A percentile compares a stretch with the other conserved stretches of the same genome.
phyloP scores from a whole-genome alignment of 2,329 filamentous ascomycete species.

The Dendrostoma leiphaemia region DNA sequence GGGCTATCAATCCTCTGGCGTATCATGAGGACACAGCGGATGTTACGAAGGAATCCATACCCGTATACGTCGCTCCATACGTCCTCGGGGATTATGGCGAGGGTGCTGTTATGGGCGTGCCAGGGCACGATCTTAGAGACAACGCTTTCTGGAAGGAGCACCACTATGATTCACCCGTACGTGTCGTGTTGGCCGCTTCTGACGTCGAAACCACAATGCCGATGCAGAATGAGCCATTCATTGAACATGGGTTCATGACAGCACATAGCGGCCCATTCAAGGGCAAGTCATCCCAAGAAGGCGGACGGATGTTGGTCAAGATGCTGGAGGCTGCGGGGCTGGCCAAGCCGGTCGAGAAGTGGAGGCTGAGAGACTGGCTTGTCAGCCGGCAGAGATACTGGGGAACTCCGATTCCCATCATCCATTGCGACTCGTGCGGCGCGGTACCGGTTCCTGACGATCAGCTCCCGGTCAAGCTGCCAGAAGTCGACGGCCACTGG shows the following conservation, averaged over 20 bases:
- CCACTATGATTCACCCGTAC: conserved; percentile 55
- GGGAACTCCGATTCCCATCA: conserved; percentile 86
- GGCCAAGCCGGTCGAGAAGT: conserved; percentile 67
- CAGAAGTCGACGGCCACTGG: conserved; percentile 67
- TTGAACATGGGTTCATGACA: conserved; percentile 67
- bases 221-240: conserved; percentile 53
- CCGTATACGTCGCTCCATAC: conserved; percentile 80
- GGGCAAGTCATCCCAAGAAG: conserved; percentile 62
- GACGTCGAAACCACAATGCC: conserved; percentile 45
- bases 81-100: conserved; percentile 83
- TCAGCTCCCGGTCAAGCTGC: conserved; percentile 74
- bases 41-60: conserved; percentile 57
- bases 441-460: conserved; percentile 73
- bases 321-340: conserved; percentile 53
- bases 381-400: conserved; percentile 91
- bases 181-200: conserved; percentile 58
- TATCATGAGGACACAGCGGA: conserved; percentile 50
- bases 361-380: conserved; percentile 85
- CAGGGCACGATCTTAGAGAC: conserved; percentile 78
- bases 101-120: conserved; percentile 89
- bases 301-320: conserved; percentile 58
- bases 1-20: conserved; percentile 65
- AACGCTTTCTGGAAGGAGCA: conserved; percentile 78
- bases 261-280: conserved; percentile 62
- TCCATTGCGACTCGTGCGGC: conserved; percentile 77